Conservation (phyloP, 768 basidiomycete genomes). For the Tricholoma matsutake region DNA sequence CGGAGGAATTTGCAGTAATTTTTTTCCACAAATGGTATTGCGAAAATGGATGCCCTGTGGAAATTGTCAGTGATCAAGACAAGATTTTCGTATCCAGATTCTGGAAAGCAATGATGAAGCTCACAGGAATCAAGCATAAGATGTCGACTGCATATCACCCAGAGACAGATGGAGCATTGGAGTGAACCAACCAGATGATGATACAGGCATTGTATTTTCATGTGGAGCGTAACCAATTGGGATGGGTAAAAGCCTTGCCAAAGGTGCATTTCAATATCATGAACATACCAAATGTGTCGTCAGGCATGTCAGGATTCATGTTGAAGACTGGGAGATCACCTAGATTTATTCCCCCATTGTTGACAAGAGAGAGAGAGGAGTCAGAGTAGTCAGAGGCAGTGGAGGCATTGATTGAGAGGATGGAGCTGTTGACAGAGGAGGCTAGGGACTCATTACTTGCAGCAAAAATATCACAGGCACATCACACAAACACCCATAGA, state of each 20-base stretch:
- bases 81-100: not conserved
- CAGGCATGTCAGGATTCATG: not conserved
- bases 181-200: slow-evolving; percentile 30
- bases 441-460: not conserved
- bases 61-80: too few species aligned
- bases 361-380: not conserved
- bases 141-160: slow-evolving; percentile 28
- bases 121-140: slow-evolving; percentile 11
- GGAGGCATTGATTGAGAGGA: not conserved
- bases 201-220: slow-evolving; percentile 22
- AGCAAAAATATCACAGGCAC: too few species aligned
- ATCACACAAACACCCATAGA: not conserved
- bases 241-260: too few species aligned
- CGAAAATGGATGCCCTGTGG: too few species aligned
- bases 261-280: too few species aligned
- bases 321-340: too few species aligned
- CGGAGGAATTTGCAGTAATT: too few species aligned
- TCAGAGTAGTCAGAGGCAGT: too few species aligned
- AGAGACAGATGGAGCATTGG: slow-evolving; percentile 24
- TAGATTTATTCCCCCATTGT: not conserved
- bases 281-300: not conserved
- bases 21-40: too few species aligned
- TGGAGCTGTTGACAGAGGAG: not conserved
- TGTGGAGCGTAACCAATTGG: slow-evolving; percentile 18
- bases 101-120: not conserved